These are phyloP conservation scores for Aspergillus sergii DNA, from an alignment of 2,329 filamentous ascomycete genomes.

Conservation along the genomic window DNA sequence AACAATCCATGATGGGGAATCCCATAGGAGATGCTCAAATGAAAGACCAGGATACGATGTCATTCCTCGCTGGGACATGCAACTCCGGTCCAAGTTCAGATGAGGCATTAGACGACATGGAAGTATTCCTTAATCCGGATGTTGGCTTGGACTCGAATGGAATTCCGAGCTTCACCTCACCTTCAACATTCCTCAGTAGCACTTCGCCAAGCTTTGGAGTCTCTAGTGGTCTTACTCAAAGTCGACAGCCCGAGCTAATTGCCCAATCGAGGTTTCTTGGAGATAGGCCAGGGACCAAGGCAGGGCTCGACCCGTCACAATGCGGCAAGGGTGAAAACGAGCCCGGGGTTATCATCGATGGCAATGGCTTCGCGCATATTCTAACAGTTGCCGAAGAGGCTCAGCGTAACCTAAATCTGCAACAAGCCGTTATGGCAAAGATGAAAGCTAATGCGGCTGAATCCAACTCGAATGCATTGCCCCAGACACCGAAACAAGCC, in stretches of 20 bases:
- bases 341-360: slow-evolving; percentile 26
- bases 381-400: slow-evolving; percentile 24
- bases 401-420: slow-evolving; percentile 22
- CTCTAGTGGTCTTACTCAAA: slow-evolving; percentile 2
- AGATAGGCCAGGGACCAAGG: neutral
- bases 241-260: neutral
- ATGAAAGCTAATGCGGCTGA: slow-evolving; percentile 22
- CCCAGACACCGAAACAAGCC: neutral
- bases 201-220: slow-evolving; percentile 14
- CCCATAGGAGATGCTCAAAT: slow-evolving; percentile 2
- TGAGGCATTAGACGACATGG: slow-evolving; percentile 13
- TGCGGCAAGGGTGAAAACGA: neutral
- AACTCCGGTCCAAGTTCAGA: neutral
- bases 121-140: slow-evolving; percentile 23
- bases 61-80: slow-evolving; percentile 10
- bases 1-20: slow-evolving; percentile 7
- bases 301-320: neutral
- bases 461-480: neutral
- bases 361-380: slow-evolving; percentile 20
- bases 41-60: slow-evolving; percentile 11
- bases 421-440: slow-evolving; percentile 29
- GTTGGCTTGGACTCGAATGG: slow-evolving; percentile 7
- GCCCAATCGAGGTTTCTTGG: neutral
- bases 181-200: slow-evolving; percentile 6
- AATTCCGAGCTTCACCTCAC: slow-evolving; percentile 19